Base-by-base conservation (phyloP, 441 rosid species). In the Populus hybrid region DNA sequence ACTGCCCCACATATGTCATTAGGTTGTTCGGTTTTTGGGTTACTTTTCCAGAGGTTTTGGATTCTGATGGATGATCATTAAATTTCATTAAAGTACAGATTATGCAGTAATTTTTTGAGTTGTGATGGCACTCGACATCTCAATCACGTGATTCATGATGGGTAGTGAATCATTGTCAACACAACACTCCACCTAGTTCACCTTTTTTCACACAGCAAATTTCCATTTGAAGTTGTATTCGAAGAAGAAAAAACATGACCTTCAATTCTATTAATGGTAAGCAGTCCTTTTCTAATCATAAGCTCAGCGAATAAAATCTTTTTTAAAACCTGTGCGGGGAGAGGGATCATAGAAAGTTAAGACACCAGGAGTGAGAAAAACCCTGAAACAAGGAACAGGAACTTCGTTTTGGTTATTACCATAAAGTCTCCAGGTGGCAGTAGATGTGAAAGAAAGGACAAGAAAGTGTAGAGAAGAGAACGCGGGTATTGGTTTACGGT, bases 81-180 rank as follows among this genome's bases (percentile, higher is more conserved):
- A 75, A 63, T 9, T 4, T 71, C 53, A 35, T 12, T 3, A 34
- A 5, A 11, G 16, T 30, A 18, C 24, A 28, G 36, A 30, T 16
- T 7, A 61, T n/a, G n/a, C 23, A 10, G 35, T 5, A 12, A 30
- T 21, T 24, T 81, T 73, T 78, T 53, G 24, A 59, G 79, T 65
- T 72, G 50, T 38, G 76, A 28, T 74, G 36, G 36, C 71, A 73
- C 68, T 70, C 30, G 38, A 26, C 34, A 59, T 69, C 64, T 67
- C 16, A 67, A 73, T 74, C 78, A 77, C 67, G 75, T 34, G 61
- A 76, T 50, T 50, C 10, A 69, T 67, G 69, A 74, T 19, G 72
- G 85, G 76, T 85, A 64, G 34, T 59, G 82, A 67, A 84, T 85
- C 89, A 78, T 76, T 83, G 68, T 85, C 85, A 76, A 76, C 74